These are phyloP conservation scores for Chalciporus sp. DNA, from an alignment of 1,284 basidiomycete genomes.

Conservation along the genomic window DNA sequence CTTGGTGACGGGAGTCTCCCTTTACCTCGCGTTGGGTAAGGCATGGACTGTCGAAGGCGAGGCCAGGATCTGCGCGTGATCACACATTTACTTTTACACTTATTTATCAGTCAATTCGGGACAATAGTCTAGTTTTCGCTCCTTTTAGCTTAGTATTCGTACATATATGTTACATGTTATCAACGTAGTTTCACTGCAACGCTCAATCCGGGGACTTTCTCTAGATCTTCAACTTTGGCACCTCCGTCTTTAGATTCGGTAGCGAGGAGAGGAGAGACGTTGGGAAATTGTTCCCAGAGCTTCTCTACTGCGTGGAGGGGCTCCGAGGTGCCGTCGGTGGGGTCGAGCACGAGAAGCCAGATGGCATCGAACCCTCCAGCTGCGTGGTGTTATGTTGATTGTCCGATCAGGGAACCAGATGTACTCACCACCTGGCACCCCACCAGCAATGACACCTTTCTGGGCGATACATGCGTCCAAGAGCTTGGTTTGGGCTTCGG, in stretches of 20 bases:
- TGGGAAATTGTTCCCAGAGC: constrained; percentile 72
- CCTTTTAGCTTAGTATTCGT: constrained; percentile 8
- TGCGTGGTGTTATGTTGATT: constrained; percentile 33
- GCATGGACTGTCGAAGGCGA: constrained; percentile 73
- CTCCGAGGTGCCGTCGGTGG: constrained; percentile 45
- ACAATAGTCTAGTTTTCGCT: constrained; percentile 8
- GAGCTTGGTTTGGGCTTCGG: constrained; percentile 85
- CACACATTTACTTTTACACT: constrained; percentile 7
- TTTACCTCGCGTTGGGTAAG: constrained; percentile 75
- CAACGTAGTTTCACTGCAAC: constrained; percentile 41
- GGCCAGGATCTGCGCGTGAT: constrained; percentile 65
- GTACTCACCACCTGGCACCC: constrained; percentile 88
- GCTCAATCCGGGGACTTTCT: constrained; percentile 63
- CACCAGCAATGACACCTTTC: constrained; percentile 89
- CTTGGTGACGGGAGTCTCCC: constrained; percentile 77
- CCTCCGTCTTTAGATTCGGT: constrained; percentile 78
- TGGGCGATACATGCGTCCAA: constrained; percentile 79
- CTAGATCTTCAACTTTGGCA: constrained; percentile 62
- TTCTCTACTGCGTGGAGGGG: constrained; percentile 62
- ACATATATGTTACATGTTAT: constrained; percentile 7
- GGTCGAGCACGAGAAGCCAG: constrained; percentile 85
- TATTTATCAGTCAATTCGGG: constrained; percentile 20
- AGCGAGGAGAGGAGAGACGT: constrained; percentile 79
- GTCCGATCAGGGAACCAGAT: neutral
- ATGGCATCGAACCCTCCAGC: constrained; percentile 98